Base-by-base conservation (phyloP, 208 protist genomes). In the Vickermania ingenoplastis region DNA sequence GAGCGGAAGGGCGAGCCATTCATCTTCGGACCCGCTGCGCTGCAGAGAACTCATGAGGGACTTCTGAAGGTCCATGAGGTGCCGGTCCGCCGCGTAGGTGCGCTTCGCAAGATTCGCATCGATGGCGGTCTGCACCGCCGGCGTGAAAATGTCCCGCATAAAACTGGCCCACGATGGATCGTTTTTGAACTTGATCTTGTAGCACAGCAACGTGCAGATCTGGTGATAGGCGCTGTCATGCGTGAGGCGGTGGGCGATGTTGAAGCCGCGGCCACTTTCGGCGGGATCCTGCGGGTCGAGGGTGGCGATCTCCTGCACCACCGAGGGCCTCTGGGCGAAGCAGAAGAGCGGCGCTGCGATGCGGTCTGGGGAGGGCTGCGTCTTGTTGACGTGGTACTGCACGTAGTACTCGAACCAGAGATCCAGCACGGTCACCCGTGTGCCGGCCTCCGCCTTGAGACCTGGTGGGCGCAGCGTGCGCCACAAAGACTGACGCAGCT, bases 391-490 rank as follows among this genome's bases (percentile, higher is more conserved):
- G 4, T 79, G 28, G 67, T 77, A 91, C 11, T 53, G 25, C 17
- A 80, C 57, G 55, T 84, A 85, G 69, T 74, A 91, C 57, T 77
- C 73, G 70, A 71, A 84, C 83, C 83, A 91, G 17, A 87, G 54
- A 52, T 91, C 80, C 26, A 87, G 56, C 48, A 87, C 75, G 1
- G 71, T 77, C 23, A 86, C 67, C 5, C 0, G 13, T 30, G 22
- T 59, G 25, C 48, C 55, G 3, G 28, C 53, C 0, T 29, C 17
- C 0, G 64, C 17, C 4, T 56, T 2, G 1, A 67, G 22, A 52
- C 60, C 30, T 7, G 31, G 23, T n/a, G 81, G 75, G 29, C 51
- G 50, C 41, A 90, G 74, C 2, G 75, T 17, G 4, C 53, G 49
- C 71, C 73, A 86, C 27, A 90, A 26, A 17, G 70, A 59, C 23